These are phyloP conservation scores for Cyclanthera cordifolia DNA, from an alignment of 306 rosid genomes.

Conservation along the genomic window DNA sequence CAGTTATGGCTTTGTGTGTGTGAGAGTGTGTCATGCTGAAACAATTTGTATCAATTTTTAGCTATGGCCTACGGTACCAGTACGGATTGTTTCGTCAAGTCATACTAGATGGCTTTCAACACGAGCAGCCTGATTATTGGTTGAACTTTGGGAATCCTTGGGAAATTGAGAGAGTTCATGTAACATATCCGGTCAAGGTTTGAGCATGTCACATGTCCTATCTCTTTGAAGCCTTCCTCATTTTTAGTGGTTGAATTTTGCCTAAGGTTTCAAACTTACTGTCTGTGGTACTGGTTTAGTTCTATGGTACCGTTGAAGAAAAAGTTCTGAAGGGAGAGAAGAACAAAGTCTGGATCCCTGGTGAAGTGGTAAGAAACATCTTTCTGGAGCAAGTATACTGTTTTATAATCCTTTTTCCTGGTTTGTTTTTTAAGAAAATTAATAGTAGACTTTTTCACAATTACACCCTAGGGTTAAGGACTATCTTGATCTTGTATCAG, in stretches of 20 bases:
- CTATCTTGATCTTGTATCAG: conserved; percentile 16
- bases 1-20: neutral
- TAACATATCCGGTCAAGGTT: conserved; percentile 68
- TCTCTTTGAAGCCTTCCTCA: conserved; percentile 16
- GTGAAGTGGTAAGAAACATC: conserved; percentile 40
- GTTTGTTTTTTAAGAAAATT: neutral
- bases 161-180: conserved; percentile 63
- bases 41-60: conserved; percentile 10
- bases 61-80: conserved; percentile 60
- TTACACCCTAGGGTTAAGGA: conserved; percentile 17
- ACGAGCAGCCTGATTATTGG: conserved; percentile 74
- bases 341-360: conserved; percentile 46
- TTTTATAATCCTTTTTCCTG: neutral
- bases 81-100: conserved; percentile 63
- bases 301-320: conserved; percentile 50
- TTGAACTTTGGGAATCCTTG: conserved; percentile 73
- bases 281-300: conserved; percentile 26
- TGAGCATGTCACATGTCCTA: conserved; percentile 14
- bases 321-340: conserved; percentile 33
- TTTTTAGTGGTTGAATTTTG: neutral
- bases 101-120: conserved; percentile 61
- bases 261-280: conserved; percentile 16
- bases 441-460: neutral
- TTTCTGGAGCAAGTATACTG: neutral
- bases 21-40: neutral